Evolutionary conservation across 352 stramenopile species (phyloP), one percentile per base, ranked within the genome.

Genomic region (Pythium pectinolyticum): DNA sequence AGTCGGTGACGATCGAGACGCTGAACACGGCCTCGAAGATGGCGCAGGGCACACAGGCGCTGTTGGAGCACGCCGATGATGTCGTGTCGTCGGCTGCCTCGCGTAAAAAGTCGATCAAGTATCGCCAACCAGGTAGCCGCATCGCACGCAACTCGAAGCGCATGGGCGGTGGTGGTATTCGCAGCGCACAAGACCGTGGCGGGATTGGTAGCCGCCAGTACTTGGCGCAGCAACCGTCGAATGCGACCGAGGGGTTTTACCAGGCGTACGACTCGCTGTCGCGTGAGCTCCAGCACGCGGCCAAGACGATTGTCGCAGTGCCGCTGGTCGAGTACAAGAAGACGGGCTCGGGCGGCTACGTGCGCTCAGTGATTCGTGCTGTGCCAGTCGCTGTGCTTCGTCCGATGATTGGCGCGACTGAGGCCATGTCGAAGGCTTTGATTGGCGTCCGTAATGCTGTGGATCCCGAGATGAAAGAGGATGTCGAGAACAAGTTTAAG

Each of bases 401-500:
- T 12, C 87, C 86, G 22, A 96, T 96, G 87, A 96, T 96, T 30
- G 87, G 87, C 25, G 87, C 87, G 7, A 92, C 84, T 0, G 87
- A 96, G 57, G 87, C 87, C 46, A 63, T 96, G 59, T 90, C 87
- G 40, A 92, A 93, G 58, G 86, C 87, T 52, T 69, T 96, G 15
- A 94, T 95, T 54, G 87, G 87, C 17, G 86, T 94, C 20, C 85
- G 87, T 63, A 96, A 96, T 57, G 83, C 82, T 4, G 86, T 96
- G 52, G 86, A 95, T 55, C 87, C 87, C 32, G 87, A 96, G 67
- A 75, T 95, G 40, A 96, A 93, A 65, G 87, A 96, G 60, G 86
- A 96, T 66, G 93, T 96, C 46, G 84, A 94, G 73, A 96, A 96
- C 73, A 96, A 96, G 72, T 96, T 95, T 60, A 96, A 96, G 79